Evolutionary conservation across 345 rosid species (phyloP).

Genomic region (Euphorbia peplus): DNA sequence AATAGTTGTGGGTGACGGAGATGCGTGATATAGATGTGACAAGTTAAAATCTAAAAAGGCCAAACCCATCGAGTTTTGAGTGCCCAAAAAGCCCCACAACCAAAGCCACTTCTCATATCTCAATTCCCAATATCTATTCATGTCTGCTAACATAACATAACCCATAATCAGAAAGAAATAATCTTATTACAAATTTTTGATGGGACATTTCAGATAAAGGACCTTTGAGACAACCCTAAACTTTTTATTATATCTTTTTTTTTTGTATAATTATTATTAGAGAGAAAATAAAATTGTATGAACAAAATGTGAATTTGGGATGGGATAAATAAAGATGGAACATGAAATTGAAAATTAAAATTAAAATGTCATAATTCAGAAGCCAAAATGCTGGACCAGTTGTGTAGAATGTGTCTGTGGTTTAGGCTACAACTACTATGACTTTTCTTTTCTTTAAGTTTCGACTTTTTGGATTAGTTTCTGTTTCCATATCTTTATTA

Average conservation of each 20-base stretch:
- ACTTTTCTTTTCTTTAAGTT: slow-evolving; percentile 35
- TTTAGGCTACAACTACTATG: slow-evolving; percentile 50
- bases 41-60: not conserved
- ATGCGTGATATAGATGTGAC: too few species aligned
- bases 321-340: not conserved
- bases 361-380: not conserved
- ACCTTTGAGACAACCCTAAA: slow-evolving; percentile 14
- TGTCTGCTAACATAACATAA: too few species aligned
- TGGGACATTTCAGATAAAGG: not conserved
- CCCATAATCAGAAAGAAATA: too few species aligned
- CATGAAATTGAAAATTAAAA: not conserved
- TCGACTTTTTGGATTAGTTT: slow-evolving; percentile 21
- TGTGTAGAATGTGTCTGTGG: slow-evolving; percentile 64
- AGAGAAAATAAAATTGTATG: not conserved
- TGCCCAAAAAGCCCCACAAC: slow-evolving; percentile 3
- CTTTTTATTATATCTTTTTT: too few species aligned
- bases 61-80: slow-evolving; percentile 3
- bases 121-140: not conserved
- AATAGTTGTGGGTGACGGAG: too few species aligned
- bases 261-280: too few species aligned
- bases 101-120: not conserved
- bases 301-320: not conserved
- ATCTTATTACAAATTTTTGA: too few species aligned
- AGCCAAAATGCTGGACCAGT: slow-evolving; percentile 21
- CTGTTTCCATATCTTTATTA: slow-evolving; percentile 30